Evolutionary conservation across 108 stramenopile genomes (phyloP).

Genomic region (Cylindrotheca closterium): DNA sequence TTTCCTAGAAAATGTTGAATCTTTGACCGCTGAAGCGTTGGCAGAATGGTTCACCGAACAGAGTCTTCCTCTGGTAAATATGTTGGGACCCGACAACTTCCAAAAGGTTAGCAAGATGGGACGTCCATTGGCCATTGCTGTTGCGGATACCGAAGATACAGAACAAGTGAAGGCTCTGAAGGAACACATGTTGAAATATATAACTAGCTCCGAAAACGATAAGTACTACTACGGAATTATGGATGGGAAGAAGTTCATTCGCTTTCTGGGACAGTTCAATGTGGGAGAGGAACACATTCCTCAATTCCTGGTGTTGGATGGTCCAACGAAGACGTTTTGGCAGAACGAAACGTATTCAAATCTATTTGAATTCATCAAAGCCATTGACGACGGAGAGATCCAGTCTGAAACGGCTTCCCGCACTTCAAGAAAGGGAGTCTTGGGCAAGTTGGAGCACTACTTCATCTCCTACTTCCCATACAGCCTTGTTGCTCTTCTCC

Average conservation of each 20-base stretch:
- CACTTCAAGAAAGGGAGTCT: constrained; percentile 5
- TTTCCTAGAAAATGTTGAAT: constrained; percentile 36
- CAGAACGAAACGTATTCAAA: constrained; percentile 51
- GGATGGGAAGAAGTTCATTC: constrained; percentile 73
- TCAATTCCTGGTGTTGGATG: constrained; percentile 70
- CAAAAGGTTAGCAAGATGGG: constrained; percentile 60
- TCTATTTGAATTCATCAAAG: constrained; percentile 29
- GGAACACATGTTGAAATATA: constrained; percentile 51
- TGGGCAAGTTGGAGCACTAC: constrained; percentile 17
- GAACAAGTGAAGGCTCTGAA: constrained; percentile 37
- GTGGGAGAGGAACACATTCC: constrained; percentile 50
- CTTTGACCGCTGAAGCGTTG: constrained; percentile 13
- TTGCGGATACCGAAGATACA: constrained; percentile 49
- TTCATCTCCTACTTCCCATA: constrained; percentile 31
- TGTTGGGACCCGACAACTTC: constrained; percentile 71
- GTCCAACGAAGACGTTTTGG: constrained; percentile 60
- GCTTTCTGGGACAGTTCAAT: constrained; percentile 71
- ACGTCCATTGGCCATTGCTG: constrained; percentile 68
- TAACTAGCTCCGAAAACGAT: constrained; percentile 26
- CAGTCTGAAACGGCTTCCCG: background rate
- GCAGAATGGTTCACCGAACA: constrained; percentile 51
- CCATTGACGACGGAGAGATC: constrained; percentile 29
- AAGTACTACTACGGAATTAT: constrained; percentile 71
- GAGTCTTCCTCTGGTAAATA: constrained; percentile 60
- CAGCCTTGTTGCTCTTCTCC: constrained; percentile 22